phyloP scores from a whole-genome alignment of 352 stramenopile genomes.

The Pelagophyceae sp. region DNA sequence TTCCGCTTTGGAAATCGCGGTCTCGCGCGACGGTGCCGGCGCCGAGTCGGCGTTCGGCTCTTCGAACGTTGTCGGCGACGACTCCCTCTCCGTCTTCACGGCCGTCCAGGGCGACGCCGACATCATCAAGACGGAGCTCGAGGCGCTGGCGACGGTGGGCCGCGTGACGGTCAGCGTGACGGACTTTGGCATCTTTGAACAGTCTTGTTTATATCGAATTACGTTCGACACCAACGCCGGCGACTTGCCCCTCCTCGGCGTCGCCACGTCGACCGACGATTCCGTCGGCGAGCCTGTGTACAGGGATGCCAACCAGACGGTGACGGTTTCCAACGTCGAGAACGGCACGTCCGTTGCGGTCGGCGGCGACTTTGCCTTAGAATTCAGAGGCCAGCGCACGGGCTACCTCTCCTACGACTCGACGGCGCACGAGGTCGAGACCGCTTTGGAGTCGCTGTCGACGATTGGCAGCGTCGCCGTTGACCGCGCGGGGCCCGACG shows the following conservation, averaged over 20 bases:
- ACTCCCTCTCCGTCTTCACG: slow-evolving; percentile 65
- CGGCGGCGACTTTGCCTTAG: slow-evolving; percentile 67
- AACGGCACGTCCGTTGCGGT: slow-evolving; percentile 41
- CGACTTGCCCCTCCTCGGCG: slow-evolving; percentile 38
- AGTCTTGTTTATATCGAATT: slow-evolving; percentile 75
- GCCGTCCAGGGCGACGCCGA: slow-evolving; percentile 67
- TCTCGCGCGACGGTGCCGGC: background rate
- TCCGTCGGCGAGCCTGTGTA: background rate
- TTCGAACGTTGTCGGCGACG: slow-evolving; percentile 54
- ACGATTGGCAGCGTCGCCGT: slow-evolving; percentile 77
- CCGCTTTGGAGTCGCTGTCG: slow-evolving; percentile 70
- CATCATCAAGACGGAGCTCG: slow-evolving; percentile 85
- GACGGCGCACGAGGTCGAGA: slow-evolving; percentile 62
- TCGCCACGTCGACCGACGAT: slow-evolving; percentile 31
- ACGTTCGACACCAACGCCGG: slow-evolving; percentile 87
- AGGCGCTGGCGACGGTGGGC: slow-evolving; percentile 73
- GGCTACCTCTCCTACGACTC: slow-evolving; percentile 71
- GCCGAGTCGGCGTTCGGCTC: slow-evolving; percentile 30
- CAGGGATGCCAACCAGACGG: slow-evolving; percentile 36
- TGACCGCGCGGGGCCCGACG: slow-evolving; percentile 62
- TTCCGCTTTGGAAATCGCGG: slow-evolving; percentile 30
- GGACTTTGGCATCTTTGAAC: slow-evolving; percentile 38
- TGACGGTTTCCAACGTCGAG: slow-evolving; percentile 20
- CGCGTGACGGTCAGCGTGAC: slow-evolving; percentile 63
- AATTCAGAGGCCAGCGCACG: slow-evolving; percentile 66